A percentile compares a stretch with the other conserved stretches of the same genome.
phyloP scores from a whole-genome alignment of 495 filamentous ascomycete species.

The Penicillium desertorum region DNA sequence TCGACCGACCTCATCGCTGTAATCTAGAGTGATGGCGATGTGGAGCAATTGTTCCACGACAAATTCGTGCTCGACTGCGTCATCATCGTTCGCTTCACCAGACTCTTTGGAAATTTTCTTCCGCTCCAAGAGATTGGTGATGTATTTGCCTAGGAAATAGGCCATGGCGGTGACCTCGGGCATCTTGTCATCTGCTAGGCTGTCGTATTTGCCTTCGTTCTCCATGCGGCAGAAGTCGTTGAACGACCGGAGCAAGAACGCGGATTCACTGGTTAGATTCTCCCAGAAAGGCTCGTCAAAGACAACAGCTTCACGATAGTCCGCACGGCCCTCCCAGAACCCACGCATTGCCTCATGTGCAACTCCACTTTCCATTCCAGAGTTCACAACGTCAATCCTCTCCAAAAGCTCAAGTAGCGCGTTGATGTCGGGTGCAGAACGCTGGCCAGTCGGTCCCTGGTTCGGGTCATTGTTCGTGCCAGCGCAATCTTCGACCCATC shows the following conservation, averaged over 20 bases:
- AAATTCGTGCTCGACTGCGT: conserved; percentile 84
- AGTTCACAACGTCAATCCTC: conserved; percentile 88
- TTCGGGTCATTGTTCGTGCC: conserved; percentile 54
- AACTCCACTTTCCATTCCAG: conserved; percentile 84
- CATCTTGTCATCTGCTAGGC: conserved; percentile 83
- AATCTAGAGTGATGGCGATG: conserved; percentile 87
- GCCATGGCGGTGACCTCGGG: conserved; percentile 90
- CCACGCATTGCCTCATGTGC: conserved; percentile 88
- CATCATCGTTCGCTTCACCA: conserved; percentile 71
- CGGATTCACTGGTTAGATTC: conserved; percentile 75
- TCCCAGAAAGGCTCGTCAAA: conserved; percentile 92
- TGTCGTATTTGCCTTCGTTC: conserved; percentile 67
- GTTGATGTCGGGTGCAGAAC: conserved; percentile 64
- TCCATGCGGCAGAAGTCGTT: conserved; percentile 84
- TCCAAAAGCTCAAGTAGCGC: conserved; percentile 87
- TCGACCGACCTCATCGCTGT: conserved; percentile 90
- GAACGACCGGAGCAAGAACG: conserved; percentile 85
- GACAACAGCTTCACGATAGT: conserved; percentile 77
- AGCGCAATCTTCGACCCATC: conserved; percentile 94
- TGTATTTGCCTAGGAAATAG: conserved; percentile 75
- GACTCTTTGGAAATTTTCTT: conserved; percentile 55
- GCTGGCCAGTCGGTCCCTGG: conserved; percentile 44
- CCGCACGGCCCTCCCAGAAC: conserved; percentile 92
- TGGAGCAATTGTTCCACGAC: conserved; percentile 92
- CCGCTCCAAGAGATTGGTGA: conserved; percentile 70